Base-by-base conservation (phyloP, 2,329 filamentous ascomycete genomes). In the Fusarium nodosum region DNA sequence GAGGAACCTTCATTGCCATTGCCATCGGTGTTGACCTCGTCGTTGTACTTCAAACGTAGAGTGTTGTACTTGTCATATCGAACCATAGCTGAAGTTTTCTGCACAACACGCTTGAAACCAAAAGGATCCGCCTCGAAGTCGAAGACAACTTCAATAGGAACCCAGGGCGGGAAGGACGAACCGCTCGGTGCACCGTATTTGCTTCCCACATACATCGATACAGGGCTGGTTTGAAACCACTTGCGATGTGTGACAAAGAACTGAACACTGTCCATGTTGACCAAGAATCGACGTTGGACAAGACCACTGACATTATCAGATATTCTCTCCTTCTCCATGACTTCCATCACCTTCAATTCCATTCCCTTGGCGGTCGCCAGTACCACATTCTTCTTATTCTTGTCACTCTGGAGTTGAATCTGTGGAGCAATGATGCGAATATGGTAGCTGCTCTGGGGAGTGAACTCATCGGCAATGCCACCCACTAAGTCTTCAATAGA, bases 11-110 rank as follows among this genome's bases (percentile, higher is more conserved):
- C 70, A 16, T 73, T 82, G 8, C 88, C 70, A 16, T 73, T 82
- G 8, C 88, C 89, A 18, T 88, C 87, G 26, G 87, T 88, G 66
- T 90, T 92, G 64, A 99, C 90, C 76, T 97, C 93, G 70, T 98
- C 95, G 67, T 97, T 97, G 80, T 97, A 97, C 80, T 99, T 99
- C 66, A 99, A 85, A 68, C 96, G 94, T 57, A 99, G 85, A 16
- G 93, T 95, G 79, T 99, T 99, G 88, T 95, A 97, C 80, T 99
- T 98, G 84, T 99, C 95, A 78, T 97, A 98, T 63, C 95, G 90
- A 72, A 99, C 85, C 82, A 91, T 94, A 24, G 95, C 96, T 7
- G 95, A 99, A 2, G 96, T 99, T 79, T 97, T 95, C 78, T 98
- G 93, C 13, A 99, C 94, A 31, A 99, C 94, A 64, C 96, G 90